Conservation (phyloP, 1,284 basidiomycete species). For the Apiotrichum laibachii region DNA sequence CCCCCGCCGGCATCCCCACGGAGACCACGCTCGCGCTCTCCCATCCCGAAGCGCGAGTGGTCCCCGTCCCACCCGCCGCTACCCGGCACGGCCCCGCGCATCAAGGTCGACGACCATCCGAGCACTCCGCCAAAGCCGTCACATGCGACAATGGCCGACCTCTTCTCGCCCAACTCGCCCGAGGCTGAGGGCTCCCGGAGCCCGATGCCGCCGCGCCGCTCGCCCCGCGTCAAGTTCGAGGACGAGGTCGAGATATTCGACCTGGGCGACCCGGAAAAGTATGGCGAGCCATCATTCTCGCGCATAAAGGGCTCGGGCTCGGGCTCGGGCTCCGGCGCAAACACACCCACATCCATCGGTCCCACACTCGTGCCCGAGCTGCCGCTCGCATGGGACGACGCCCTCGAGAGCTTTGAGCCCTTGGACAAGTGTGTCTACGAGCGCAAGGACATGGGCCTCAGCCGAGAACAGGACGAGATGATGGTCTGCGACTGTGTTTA, state of each 20-base stretch:
- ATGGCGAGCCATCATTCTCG: not conserved
- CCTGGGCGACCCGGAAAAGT: not conserved
- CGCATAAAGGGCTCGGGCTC: not conserved
- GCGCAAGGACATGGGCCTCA: conserved; percentile 78
- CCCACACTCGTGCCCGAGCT: conserved; percentile 67
- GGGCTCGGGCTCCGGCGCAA: not conserved
- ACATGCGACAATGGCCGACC: not conserved
- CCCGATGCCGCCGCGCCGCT: not conserved
- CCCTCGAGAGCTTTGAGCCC: conserved; percentile 70
- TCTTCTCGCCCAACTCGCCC: conserved; percentile 7
- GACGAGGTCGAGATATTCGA: conserved; percentile 1
- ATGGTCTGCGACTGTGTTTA: conserved; percentile 85
- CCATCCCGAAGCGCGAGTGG: too few relatives aligned
- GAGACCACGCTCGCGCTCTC: too few relatives aligned
- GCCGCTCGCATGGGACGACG: conserved; percentile 69
- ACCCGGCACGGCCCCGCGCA: too few relatives aligned
- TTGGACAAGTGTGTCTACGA: conserved; percentile 82
- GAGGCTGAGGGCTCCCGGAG: not conserved
- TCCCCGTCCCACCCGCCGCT: too few relatives aligned
- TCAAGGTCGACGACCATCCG: not conserved
- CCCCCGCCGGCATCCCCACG: not conserved
- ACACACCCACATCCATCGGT: conserved; percentile 3
- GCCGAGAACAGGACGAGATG: conserved; percentile 82
- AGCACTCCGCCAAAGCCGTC: not conserved
- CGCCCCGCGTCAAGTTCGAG: conserved; percentile 6